A percentile compares a stretch with the other conserved stretches of the same genome.
These are phyloP conservation scores for Sanguinoderma infundibulare DNA, from an alignment of 1,284 basidiomycete genomes.

Conservation along the genomic window DNA sequence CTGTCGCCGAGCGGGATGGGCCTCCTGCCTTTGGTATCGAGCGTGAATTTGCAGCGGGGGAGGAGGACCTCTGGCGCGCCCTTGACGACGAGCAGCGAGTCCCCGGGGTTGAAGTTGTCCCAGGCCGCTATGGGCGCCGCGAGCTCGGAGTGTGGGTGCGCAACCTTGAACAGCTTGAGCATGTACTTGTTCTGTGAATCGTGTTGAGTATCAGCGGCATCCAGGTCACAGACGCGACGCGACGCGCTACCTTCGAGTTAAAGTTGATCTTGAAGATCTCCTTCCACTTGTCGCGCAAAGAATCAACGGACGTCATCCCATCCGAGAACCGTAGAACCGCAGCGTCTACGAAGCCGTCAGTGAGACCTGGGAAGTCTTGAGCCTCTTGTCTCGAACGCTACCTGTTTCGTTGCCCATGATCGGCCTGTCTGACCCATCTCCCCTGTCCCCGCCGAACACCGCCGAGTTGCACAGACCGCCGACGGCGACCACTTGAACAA, in stretches of 20 bases:
- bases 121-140: slow-evolving; percentile 34
- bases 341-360: slow-evolving; percentile 40
- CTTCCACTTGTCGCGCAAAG: slow-evolving; percentile 33
- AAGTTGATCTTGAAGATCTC: slow-evolving; percentile 48
- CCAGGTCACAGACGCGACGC: too few relatives aligned
- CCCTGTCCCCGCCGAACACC: slow-evolving; percentile 44
- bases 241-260: slow-evolving; percentile 47
- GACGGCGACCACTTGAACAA: slow-evolving; percentile 41
- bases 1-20: slow-evolving; percentile 39
- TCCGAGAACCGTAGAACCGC: slow-evolving; percentile 63
- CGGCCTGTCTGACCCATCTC: slow-evolving; percentile 40
- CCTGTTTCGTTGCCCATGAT: slow-evolving; percentile 69
- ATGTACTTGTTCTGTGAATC: slow-evolving; percentile 57
- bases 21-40: slow-evolving; percentile 38
- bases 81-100: slow-evolving; percentile 52
- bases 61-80: slow-evolving; percentile 64
- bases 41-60: slow-evolving; percentile 47
- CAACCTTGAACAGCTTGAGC: slow-evolving; percentile 43
- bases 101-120: slow-evolving; percentile 36
- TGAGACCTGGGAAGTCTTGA: background rate
- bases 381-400: slow-evolving; percentile 18
- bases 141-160: slow-evolving; percentile 6
- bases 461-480: slow-evolving; percentile 68
- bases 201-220: background rate
- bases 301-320: slow-evolving; percentile 33